Base-by-base conservation (phyloP, 2,329 filamentous ascomycete species). In the Fusarium napiforme region DNA sequence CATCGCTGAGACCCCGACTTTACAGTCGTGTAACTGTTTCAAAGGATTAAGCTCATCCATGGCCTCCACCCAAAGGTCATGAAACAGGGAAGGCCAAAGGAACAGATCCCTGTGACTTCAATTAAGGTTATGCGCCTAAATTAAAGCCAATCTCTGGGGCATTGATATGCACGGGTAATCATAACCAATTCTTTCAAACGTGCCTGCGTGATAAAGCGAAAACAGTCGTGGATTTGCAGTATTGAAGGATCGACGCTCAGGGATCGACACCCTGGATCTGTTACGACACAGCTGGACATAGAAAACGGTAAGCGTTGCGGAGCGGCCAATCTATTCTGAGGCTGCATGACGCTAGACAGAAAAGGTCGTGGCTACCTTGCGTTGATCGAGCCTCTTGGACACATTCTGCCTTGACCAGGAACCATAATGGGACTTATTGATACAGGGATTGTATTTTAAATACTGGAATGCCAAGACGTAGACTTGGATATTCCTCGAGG, bases 401-500 rank as follows among this genome's bases (percentile, higher is more conserved):
- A 5, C 2, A n/a, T 18, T 53, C 9, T 39, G 28, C 47, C 28
- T 40, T 34, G 16, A 3, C 7, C 1, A 9, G n/a, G 12, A 26
- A 21, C 2, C 15, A 7, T 8, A 4, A 34, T 14, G 15, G 8
- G 11, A 4, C 23, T 50, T 23, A 11, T 50, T 2, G 21, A 15
- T 15, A 19, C 9, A 49, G 14, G 11, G 11, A 34, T 34, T 9
- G 16, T 34, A 23, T 50, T 34, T 23, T 9, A 10, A 21, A 5
- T 28, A 53, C 32, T 12, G 30, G 10, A 36, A 21, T 36, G 16
- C n/a, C 3, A 26, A 23, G 23, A 15, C 2, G 8, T 36, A 1
- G n/a, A 10, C 0, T 5, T 23, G 15, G 4, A 47, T 47, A 8
- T 7, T 34, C 6, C 16, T 9, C 1, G 5, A n/a, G n/a, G 19